phyloP scores from a whole-genome alignment of 306 rosid genomes.

The Rosa persica region DNA sequence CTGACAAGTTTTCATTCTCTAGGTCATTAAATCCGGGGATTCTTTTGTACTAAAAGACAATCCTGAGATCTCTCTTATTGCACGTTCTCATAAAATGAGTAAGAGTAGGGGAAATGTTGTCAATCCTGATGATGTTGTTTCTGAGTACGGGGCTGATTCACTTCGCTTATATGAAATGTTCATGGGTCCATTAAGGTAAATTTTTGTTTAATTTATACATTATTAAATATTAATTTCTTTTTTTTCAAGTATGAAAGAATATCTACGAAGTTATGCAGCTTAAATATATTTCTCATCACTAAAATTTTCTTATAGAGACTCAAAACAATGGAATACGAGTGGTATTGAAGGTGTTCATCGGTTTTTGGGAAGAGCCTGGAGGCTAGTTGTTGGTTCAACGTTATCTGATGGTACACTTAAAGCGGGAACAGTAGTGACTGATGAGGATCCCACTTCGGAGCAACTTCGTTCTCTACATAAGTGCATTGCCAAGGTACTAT shows the following conservation, averaged over 20 bases:
- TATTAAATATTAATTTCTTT: constrained; percentile 5
- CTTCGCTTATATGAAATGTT: constrained; percentile 99
- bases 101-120: constrained; percentile 98
- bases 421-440: constrained; percentile 74
- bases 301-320: constrained; percentile 54
- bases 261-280: not conserved
- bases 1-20: constrained; percentile 21
- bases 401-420: constrained; percentile 71
- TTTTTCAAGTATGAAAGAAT: constrained; percentile 6
- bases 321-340: constrained; percentile 87
- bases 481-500: constrained; percentile 88
- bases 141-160: constrained; percentile 96
- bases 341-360: constrained; percentile 97
- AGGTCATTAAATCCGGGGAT: constrained; percentile 84
- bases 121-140: constrained; percentile 88
- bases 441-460: constrained; percentile 74
- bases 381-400: constrained; percentile 82
- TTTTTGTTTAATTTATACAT: constrained; percentile 11
- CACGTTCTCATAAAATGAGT: constrained; percentile 94
- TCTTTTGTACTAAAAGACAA: constrained; percentile 84
- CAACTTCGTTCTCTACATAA: constrained; percentile 87
- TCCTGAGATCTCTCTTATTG: constrained; percentile 65
- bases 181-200: constrained; percentile 94
- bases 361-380: constrained; percentile 94
- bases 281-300: constrained; percentile 15